These are phyloP conservation scores for Lipomyces yamadae DNA, from an alignment of 805 yeast species.

Conservation along the genomic window DNA sequence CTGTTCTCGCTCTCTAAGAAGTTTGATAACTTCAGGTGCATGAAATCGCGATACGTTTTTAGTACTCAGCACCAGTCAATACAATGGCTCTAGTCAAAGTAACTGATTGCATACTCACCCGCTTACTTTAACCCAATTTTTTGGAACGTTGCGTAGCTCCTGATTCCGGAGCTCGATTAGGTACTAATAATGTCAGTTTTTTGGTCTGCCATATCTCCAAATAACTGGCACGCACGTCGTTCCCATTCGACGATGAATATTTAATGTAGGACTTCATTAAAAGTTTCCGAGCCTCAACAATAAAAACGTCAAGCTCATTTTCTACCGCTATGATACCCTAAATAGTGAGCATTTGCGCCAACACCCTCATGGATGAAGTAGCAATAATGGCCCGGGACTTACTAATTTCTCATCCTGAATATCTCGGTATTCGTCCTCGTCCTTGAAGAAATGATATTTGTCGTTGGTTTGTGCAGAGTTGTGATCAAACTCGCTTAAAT, in stretches of 20 bases:
- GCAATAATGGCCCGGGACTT: slow-evolving; percentile 42
- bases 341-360: slow-evolving; percentile 43
- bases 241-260: slow-evolving; percentile 62
- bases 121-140: slow-evolving; percentile 75
- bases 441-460: slow-evolving; percentile 39
- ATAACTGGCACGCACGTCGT: slow-evolving; percentile 44
- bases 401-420: slow-evolving; percentile 50
- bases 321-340: slow-evolving; percentile 52
- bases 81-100: neutral
- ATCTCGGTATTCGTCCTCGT: slow-evolving; percentile 47
- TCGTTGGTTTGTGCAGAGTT: slow-evolving; percentile 41
- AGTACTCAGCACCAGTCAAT: slow-evolving; percentile 46
- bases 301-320: slow-evolving; percentile 56
- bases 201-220: neutral
- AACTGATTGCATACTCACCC: slow-evolving; percentile 45
- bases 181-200: slow-evolving; percentile 49
- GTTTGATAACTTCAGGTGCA: slow-evolving; percentile 59
- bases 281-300: slow-evolving; percentile 52
- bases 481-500: slow-evolving; percentile 39
- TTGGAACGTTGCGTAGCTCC: slow-evolving; percentile 63
- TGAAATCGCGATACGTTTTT: slow-evolving; percentile 71
- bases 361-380: slow-evolving; percentile 27
- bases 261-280: slow-evolving; percentile 52
- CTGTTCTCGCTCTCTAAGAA: slow-evolving; percentile 62
- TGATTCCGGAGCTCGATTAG: slow-evolving; percentile 74